Percentiles rank a stretch among this genome's conserved stretches.
phyloP scores from a whole-genome alignment of 2,329 filamentous ascomycete species.

The Penicillium sp. region DNA sequence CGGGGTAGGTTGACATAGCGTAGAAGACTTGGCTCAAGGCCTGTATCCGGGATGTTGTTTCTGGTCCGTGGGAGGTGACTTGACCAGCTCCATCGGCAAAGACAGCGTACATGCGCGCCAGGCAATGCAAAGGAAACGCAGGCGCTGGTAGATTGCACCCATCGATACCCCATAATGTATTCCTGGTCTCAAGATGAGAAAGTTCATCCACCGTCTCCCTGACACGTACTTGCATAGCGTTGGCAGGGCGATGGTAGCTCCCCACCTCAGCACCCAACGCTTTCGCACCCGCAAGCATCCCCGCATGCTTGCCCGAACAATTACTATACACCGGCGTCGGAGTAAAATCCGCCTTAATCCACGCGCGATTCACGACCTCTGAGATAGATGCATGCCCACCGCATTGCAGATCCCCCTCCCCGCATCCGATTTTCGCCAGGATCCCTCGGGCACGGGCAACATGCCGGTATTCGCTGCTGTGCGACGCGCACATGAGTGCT shows the following conservation, averaged over 20 bases:
- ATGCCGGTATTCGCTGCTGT: constrained; percentile 49
- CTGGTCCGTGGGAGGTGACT: background rate
- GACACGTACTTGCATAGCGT: constrained; percentile 47
- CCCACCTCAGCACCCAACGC: constrained; percentile 36
- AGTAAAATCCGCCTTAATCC: constrained; percentile 43
- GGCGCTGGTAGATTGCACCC: constrained; percentile 54
- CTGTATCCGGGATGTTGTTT: constrained; percentile 20
- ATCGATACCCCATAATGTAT: constrained; percentile 48
- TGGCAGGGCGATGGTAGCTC: constrained; percentile 40
- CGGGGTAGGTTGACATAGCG: constrained; percentile 48
- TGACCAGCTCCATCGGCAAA: constrained; percentile 40
- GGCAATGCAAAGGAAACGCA: constrained; percentile 40
- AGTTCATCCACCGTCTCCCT: constrained; percentile 42
- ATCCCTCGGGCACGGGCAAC: constrained; percentile 42
- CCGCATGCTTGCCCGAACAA: constrained; percentile 54
- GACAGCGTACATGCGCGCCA: constrained; percentile 41
- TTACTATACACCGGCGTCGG: constrained; percentile 49
- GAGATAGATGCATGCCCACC: constrained; percentile 47
- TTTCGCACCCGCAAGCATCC: constrained; percentile 50
- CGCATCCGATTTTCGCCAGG: constrained; percentile 37
- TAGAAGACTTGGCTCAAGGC: constrained; percentile 42
- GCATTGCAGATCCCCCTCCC: constrained; percentile 45
- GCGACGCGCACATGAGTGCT: constrained; percentile 52
- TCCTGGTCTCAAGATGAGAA: constrained; percentile 23
- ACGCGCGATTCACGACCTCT: constrained; percentile 39